Evolutionary conservation across 192 early-diverging fungal species (phyloP).

Genomic region (Rhizophlyctis rosea): DNA sequence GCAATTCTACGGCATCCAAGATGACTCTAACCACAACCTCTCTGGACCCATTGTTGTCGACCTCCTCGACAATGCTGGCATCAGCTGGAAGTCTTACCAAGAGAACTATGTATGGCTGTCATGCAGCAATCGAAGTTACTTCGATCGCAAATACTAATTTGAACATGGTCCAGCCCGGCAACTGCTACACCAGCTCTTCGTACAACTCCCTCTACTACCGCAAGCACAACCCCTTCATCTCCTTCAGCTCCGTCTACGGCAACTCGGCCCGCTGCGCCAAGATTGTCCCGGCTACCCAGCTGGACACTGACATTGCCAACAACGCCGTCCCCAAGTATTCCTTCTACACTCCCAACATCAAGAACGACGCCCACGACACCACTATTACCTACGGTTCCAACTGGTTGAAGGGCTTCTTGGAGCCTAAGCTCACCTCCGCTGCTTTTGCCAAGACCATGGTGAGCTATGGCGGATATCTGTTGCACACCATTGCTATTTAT

Average conservation of each 20-base stretch:
- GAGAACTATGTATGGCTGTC: too few relatives aligned
- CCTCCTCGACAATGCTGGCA: conserved; percentile 49
- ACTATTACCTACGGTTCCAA: conserved; percentile 15
- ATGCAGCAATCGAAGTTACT: too few relatives aligned
- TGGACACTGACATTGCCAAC: conserved; percentile 51
- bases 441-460: conserved; percentile 39
- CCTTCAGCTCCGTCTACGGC: conserved; percentile 48
- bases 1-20: not conserved
- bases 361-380: conserved; percentile 43
- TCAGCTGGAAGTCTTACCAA: conserved; percentile 64
- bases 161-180: too few relatives aligned
- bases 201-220: conserved; percentile 28
- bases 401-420: conserved; percentile 59
- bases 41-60: conserved; percentile 37
- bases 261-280: conserved; percentile 63
- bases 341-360: conserved; percentile 66
- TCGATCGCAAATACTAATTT: too few relatives aligned
- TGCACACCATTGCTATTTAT: too few relatives aligned
- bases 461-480: too few relatives aligned
- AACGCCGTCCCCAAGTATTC: conserved; percentile 52
- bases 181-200: conserved; percentile 35
- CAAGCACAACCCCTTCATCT: conserved; percentile 74
- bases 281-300: conserved; percentile 54
- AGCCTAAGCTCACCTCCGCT: conserved; percentile 41
- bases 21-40: not conserved